phyloP scores from a whole-genome alignment of 2,329 filamentous ascomycete species.

The Colletotrichum simmondsii region DNA sequence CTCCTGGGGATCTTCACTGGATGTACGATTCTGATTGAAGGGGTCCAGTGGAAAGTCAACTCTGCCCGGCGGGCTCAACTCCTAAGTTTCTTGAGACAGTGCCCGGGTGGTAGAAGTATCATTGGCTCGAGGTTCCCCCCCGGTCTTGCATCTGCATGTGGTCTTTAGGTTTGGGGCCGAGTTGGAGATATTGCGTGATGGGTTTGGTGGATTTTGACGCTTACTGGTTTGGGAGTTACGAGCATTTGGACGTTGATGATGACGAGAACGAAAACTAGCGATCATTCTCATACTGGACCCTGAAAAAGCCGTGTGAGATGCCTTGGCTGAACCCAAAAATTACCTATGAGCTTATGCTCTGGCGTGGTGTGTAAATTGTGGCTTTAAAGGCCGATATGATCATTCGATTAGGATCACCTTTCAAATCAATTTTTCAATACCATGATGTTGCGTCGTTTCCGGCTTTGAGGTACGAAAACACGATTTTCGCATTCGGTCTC shows the following conservation, averaged over 20 bases:
- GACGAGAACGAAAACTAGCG: background rate
- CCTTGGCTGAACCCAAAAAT: background rate
- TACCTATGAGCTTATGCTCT: too few relatives aligned
- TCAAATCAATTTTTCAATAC: too few relatives aligned
- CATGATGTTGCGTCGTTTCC: too few relatives aligned
- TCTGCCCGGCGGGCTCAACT: conserved; percentile 9
- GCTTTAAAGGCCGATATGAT: too few relatives aligned
- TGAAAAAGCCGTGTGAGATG: background rate
- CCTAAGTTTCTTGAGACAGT: background rate
- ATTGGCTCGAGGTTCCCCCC: background rate
- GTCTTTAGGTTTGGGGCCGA: background rate
- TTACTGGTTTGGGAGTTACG: too few relatives aligned
- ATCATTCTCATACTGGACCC: background rate
- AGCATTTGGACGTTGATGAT: background rate
- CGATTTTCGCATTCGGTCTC: too few relatives aligned
- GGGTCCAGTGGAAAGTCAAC: background rate
- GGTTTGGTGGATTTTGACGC: background rate
- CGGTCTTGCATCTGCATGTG: background rate
- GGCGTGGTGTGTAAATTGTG: too few relatives aligned
- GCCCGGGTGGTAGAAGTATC: background rate
- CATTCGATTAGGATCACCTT: too few relatives aligned
- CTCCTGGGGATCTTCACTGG: background rate
- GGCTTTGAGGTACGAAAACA: too few relatives aligned
- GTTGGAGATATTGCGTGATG: background rate
- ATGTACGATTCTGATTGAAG: background rate